Evolutionary conservation across 2,329 filamentous ascomycete species (phyloP).

Genomic region (Reticulascus tulasneorum): DNA sequence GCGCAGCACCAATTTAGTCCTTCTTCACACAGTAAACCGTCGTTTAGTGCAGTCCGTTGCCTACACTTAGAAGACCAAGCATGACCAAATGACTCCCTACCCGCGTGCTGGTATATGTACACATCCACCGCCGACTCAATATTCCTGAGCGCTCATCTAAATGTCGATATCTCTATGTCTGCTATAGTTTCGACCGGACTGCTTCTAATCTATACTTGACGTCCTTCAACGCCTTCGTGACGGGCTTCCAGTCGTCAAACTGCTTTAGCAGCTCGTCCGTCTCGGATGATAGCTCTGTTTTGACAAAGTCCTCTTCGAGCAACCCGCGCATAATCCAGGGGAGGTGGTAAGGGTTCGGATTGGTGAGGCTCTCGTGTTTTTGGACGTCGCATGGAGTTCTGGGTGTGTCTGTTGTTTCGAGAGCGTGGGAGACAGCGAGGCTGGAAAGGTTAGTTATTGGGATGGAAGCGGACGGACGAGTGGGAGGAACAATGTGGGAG

Average conservation of each 20-base stretch:
- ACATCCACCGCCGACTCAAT: too few species aligned
- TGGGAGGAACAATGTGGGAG: background rate
- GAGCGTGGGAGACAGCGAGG: slow-evolving; percentile 66
- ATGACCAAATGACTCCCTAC: too few species aligned
- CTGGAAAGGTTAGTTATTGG: slow-evolving; percentile 26
- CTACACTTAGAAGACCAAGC: too few species aligned
- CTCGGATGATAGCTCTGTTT: slow-evolving; percentile 72
- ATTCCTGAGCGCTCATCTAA: too few species aligned
- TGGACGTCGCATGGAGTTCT: slow-evolving; percentile 19
- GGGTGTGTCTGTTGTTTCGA: slow-evolving; percentile 63
- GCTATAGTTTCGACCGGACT: slow-evolving; percentile 76
- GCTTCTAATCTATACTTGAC: slow-evolving; percentile 93
- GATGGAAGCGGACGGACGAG: background rate
- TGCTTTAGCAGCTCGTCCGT: slow-evolving; percentile 74
- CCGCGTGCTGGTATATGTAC: too few species aligned
- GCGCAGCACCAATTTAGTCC: too few species aligned
- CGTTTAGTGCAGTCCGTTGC: too few species aligned
- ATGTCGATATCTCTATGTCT: too few species aligned
- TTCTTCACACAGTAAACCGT: too few species aligned
- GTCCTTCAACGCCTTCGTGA: slow-evolving; percentile 87
- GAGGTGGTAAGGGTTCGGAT: slow-evolving; percentile 80
- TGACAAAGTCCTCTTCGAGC: slow-evolving; percentile 87
- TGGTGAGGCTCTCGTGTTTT: slow-evolving; percentile 29
- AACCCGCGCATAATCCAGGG: slow-evolving; percentile 95
- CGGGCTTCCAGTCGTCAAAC: slow-evolving; percentile 92